Evolutionary conservation across 768 basidiomycete species (phyloP), one percentile per base, ranked within the genome.

Genomic region (Erythrobasidium yunnanense): DNA sequence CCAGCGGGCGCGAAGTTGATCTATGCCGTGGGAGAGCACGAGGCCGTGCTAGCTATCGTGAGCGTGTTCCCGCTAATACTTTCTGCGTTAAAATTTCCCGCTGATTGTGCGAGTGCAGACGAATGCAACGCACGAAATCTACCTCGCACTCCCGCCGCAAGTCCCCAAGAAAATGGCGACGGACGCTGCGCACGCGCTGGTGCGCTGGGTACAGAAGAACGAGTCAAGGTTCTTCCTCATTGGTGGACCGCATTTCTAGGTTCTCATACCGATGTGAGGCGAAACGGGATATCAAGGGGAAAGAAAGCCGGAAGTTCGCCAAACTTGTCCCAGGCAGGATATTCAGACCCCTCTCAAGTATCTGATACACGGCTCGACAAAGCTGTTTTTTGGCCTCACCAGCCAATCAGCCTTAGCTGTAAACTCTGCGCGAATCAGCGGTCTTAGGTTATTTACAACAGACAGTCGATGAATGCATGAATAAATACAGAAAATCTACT

Each of bases 41-140:
- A 96, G 78, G 85, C 85, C 60, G 84, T 93, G 27, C 83, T 97
- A 80, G 93, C 90, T 49, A 96, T 95, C 93, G 92, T 96, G 74
- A 65, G 87, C 73, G 27, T 45, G 13, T 52, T 57, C 17, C 18
- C 18, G 38, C 15, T 11, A 22, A 20, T 17, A n/a, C 42, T 34
- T 52, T n/a, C n/a, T 27, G 23, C 65, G 75, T 18, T 55, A n/a
- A n/a, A n/a, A 53, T 38, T 53, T 45, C 60, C 50, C 57, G 27
- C 27, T 29, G 34, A 54, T 23, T 13, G 11, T 27, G 29, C 46
- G 4, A 17, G 4, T 35, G 3, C 73, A 97, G 92, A 86, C 92
- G 66, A 95, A 92, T 0, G 87, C 90, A 72, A 85, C 86, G 0
- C 96, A 95, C 73, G 95, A 97, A 75, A 77, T 97, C 17, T 97